Percentiles rank a stretch among this genome's conserved stretches.
Evolutionary conservation across 306 rosid species (phyloP).

Genomic region (Cucurbita ficifolia): DNA sequence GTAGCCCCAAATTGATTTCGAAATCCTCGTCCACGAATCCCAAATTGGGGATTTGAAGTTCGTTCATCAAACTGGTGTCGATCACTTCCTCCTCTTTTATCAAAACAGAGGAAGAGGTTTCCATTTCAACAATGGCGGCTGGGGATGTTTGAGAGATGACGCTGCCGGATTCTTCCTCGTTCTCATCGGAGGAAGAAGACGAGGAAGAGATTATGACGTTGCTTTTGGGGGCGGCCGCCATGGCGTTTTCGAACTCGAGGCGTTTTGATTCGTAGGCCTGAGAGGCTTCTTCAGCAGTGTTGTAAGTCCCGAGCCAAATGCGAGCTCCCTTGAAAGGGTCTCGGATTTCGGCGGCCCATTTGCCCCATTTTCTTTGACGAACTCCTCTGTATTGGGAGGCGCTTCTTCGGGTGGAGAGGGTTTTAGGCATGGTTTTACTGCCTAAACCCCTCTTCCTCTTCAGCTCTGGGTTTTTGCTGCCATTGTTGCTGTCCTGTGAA

Average conservation of each 20-base stretch:
- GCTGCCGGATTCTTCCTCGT: constrained; percentile 19
- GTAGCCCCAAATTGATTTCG: constrained; percentile 15
- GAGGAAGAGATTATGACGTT: neutral
- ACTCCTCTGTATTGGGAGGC: constrained; percentile 53
- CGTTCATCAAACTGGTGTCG: constrained; percentile 22
- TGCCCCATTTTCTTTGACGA: constrained; percentile 71
- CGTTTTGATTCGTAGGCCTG: constrained; percentile 48
- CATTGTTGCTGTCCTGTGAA: constrained; percentile 27
- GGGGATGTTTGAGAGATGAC: constrained; percentile 37
- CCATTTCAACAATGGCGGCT: constrained; percentile 36
- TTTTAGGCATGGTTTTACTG: neutral
- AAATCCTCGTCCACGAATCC: constrained; percentile 15
- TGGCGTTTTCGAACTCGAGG: constrained; percentile 36
- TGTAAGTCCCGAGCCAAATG: constrained; percentile 70
- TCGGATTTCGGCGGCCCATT: constrained; percentile 94
- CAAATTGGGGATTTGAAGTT: constrained; percentile 33
- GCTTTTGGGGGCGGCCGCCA: constrained; percentile 15
- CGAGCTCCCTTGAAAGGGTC: constrained; percentile 46
- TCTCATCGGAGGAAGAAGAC: constrained; percentile 13
- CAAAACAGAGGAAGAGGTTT: constrained; percentile 25
- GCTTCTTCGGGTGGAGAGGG: neutral
- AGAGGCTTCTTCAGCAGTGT: constrained; percentile 70
- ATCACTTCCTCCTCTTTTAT: constrained; percentile 6
- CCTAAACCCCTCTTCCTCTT: constrained; percentile 19
- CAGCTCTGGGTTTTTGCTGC: constrained; percentile 9